Evolutionary conservation across 2,329 filamentous ascomycete species (phyloP).

Genomic region (Stemphylium lycopersici): DNA sequence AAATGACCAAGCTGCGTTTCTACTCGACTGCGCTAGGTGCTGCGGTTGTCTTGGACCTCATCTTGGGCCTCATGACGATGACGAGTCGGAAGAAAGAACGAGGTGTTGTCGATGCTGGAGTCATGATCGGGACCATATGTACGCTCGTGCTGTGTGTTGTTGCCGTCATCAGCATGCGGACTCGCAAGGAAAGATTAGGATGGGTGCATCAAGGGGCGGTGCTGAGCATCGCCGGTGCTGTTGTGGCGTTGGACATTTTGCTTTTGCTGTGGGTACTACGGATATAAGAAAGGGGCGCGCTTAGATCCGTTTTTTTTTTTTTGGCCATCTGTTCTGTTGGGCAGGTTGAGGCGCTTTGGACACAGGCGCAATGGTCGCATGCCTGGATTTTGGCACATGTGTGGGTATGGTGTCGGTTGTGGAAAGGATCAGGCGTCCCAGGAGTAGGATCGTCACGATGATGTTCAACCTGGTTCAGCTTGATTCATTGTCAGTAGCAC

Average conservation of each 20-base stretch:
- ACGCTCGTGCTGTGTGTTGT: slow-evolving; percentile 58
- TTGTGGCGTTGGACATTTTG: slow-evolving; percentile 38
- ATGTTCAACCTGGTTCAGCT: slow-evolving; percentile 6
- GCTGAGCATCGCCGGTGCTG: slow-evolving; percentile 28
- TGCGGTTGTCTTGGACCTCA: slow-evolving; percentile 67
- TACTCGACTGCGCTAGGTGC: slow-evolving; percentile 62
- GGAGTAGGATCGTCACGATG: neutral
- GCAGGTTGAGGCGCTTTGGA: neutral
- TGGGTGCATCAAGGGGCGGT: slow-evolving; percentile 42
- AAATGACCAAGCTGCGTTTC: slow-evolving; percentile 44
- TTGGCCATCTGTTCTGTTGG: slow-evolving; percentile 2
- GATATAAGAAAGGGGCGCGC: slow-evolving; percentile 5
- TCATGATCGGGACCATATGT: slow-evolving; percentile 70
- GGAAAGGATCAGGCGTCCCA: slow-evolving; percentile 7
- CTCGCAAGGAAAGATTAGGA: slow-evolving; percentile 35
- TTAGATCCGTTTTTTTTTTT: neutral
- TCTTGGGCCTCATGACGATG: slow-evolving; percentile 69
- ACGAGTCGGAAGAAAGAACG: slow-evolving; percentile 72
- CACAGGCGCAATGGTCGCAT: neutral
- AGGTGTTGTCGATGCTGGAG: slow-evolving; percentile 75
- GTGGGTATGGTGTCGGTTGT: slow-evolving; percentile 1
- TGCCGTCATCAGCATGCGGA: slow-evolving; percentile 42
- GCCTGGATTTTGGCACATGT: neutral
- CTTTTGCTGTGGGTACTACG: slow-evolving; percentile 41
- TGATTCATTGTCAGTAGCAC: slow-evolving; percentile 7